A percentile compares a stretch with the other conserved stretches of the same genome.
These are phyloP conservation scores for Epichloe coenophiala DNA, from an alignment of 2,329 filamentous ascomycete species.

Conservation along the genomic window DNA sequence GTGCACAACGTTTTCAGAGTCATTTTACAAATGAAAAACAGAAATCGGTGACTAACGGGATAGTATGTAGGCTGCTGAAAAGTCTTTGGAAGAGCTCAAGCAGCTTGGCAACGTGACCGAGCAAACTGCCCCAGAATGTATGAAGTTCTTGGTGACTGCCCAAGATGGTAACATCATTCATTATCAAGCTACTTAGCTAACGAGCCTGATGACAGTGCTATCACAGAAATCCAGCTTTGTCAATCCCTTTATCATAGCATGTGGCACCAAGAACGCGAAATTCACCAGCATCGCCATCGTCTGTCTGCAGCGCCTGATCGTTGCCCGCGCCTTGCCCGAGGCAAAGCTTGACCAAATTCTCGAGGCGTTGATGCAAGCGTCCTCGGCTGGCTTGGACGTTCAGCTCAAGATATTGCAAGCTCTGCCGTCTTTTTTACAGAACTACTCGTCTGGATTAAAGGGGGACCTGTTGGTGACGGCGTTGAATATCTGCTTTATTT, in stretches of 20 bases:
- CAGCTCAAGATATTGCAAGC: slow-evolving; percentile 94
- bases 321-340: slow-evolving; percentile 65
- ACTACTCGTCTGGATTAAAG: slow-evolving; percentile 70
- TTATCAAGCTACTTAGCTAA: slow-evolving; percentile 6
- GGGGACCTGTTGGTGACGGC: slow-evolving; percentile 70
- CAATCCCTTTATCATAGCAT: slow-evolving; percentile 88
- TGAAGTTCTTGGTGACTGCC: not conserved
- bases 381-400: slow-evolving; percentile 69
- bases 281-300: slow-evolving; percentile 79
- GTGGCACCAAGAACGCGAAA: slow-evolving; percentile 77
- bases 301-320: slow-evolving; percentile 78
- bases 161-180: slow-evolving; percentile 2
- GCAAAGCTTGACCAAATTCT: slow-evolving; percentile 74
- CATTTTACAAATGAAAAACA: not conserved
- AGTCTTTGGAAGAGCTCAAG: slow-evolving; percentile 82
- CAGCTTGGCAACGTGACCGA: slow-evolving; percentile 21
- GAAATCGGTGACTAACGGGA: not conserved
- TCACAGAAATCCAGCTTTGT: slow-evolving; percentile 71
- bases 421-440: slow-evolving; percentile 69
- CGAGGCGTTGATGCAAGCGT: slow-evolving; percentile 75
- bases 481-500: slow-evolving; percentile 78
- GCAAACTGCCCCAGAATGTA: slow-evolving; percentile 25
- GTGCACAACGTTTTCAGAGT: not conserved
- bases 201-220: slow-evolving; percentile 50
- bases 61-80: slow-evolving; percentile 65